Evolutionary conservation across 1,284 basidiomycete species (phyloP).

Genomic region (Cutaneotrichosporon cavernicola): DNA sequence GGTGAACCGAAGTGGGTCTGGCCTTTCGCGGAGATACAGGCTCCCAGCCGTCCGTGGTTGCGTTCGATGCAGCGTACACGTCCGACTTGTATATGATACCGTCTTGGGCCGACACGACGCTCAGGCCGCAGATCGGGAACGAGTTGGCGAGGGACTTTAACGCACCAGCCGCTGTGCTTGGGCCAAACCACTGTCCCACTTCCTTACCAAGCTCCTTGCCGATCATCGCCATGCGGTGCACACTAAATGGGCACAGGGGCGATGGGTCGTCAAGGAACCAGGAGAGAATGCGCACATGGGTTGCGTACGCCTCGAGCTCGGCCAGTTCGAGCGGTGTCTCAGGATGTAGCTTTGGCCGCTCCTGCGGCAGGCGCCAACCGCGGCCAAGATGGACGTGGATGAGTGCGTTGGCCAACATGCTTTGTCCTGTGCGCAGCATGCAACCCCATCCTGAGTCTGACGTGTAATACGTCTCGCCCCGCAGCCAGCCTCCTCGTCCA

Average conservation of each 20-base stretch:
- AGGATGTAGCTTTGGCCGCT: slow-evolving; percentile 25
- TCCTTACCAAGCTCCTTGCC: slow-evolving; percentile 94
- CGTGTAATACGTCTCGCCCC: slow-evolving; percentile 74
- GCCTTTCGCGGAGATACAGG: slow-evolving; percentile 2
- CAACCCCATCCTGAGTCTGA: slow-evolving; percentile 97
- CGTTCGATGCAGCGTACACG: slow-evolving; percentile 74
- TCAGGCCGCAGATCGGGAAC: slow-evolving; percentile 76
- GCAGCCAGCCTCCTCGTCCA: slow-evolving; percentile 42
- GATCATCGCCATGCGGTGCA: slow-evolving; percentile 92
- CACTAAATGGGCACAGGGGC: slow-evolving; percentile 85
- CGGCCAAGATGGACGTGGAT: slow-evolving; percentile 79
- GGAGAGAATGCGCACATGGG: slow-evolving; percentile 82
- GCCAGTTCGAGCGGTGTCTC: slow-evolving; percentile 26
- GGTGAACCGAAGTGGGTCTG: slow-evolving; percentile 20
- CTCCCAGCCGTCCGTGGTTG: slow-evolving; percentile 45
- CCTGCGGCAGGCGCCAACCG: slow-evolving; percentile 70
- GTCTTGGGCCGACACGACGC: slow-evolving; percentile 80
- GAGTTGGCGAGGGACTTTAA: slow-evolving; percentile 81
- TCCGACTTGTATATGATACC: slow-evolving; percentile 81
- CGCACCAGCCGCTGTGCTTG: slow-evolving; percentile 91
- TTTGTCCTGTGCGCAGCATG: slow-evolving; percentile 94
- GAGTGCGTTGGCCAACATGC: slow-evolving; percentile 83
- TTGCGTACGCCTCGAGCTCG: slow-evolving; percentile 47
- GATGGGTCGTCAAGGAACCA: slow-evolving; percentile 95
- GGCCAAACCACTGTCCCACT: slow-evolving; percentile 97